These are phyloP conservation scores for Tubosaeta sp. DNA, from an alignment of 768 basidiomycete genomes.

Conservation along the genomic window DNA sequence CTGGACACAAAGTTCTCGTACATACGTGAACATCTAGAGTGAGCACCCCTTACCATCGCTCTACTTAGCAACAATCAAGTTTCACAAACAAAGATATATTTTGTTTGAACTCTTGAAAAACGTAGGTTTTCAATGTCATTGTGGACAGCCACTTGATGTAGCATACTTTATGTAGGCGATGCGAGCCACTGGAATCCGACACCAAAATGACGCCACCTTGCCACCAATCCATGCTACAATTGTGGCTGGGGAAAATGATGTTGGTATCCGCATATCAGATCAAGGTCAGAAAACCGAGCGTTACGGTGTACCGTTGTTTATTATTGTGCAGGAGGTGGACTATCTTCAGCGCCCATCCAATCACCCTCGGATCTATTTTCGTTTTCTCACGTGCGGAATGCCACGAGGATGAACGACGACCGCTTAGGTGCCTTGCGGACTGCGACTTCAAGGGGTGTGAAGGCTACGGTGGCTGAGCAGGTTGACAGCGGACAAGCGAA, in stretches of 20 bases:
- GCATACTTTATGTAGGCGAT: constrained; percentile 51
- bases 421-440: constrained; percentile 65
- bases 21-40: constrained; percentile 86
- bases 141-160: not conserved
- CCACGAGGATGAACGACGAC: constrained; percentile 60
- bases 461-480: constrained; percentile 80
- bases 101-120: constrained; percentile 89
- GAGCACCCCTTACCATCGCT: constrained; percentile 20
- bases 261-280: constrained; percentile 86
- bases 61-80: not conserved
- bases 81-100: constrained; percentile 59
- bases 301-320: constrained; percentile 3
- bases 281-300: constrained; percentile 50
- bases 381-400: constrained; percentile 82
- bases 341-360: constrained; percentile 49
- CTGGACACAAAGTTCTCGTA: constrained; percentile 70
- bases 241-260: constrained; percentile 65
- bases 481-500: constrained; percentile 43
- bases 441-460: constrained; percentile 60
- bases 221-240: constrained; percentile 76
- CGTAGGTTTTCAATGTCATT: constrained; percentile 39
- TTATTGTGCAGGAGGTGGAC: constrained; percentile 59
- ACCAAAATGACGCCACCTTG: constrained; percentile 38
- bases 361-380: constrained; percentile 80
- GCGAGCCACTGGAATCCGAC: constrained; percentile 57